Conservation (phyloP, 2,329 filamentous ascomycete genomes). For the Aspergillus sp. region DNA sequence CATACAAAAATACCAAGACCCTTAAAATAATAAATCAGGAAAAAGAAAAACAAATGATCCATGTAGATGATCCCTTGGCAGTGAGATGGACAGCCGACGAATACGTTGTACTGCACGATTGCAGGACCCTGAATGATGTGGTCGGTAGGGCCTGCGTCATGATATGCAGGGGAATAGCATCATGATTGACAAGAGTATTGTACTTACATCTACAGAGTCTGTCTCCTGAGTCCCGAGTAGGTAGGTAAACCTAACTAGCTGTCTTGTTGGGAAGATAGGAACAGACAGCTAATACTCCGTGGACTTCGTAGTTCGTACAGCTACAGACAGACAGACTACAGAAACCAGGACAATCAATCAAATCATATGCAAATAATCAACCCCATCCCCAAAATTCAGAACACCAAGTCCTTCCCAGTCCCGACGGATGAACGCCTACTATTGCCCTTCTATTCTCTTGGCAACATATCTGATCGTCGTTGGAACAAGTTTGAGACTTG, state of each 20-base stretch:
- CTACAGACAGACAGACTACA: background rate
- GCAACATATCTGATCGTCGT: slow-evolving; percentile 1
- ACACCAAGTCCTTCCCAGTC: background rate
- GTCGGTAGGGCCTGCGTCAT: background rate
- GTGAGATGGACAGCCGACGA: background rate
- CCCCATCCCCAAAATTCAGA: background rate
- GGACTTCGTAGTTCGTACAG: too few species aligned
- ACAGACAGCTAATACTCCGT: too few species aligned
- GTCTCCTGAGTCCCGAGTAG: background rate
- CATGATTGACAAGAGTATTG: background rate
- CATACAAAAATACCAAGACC: background rate
- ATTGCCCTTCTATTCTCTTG: slow-evolving; percentile 5
- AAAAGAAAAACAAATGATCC: slow-evolving; percentile 8
- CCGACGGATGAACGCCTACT: background rate
- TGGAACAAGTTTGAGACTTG: background rate
- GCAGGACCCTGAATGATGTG: background rate
- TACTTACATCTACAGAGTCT: too few species aligned
- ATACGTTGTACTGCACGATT: background rate
- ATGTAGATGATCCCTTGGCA: slow-evolving; percentile 22
- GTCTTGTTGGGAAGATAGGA: too few species aligned
- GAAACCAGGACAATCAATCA: background rate
- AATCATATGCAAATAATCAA: background rate
- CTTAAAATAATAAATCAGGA: background rate
- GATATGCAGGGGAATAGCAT: background rate
- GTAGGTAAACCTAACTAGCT: too few species aligned